A percentile compares a stretch with the other conserved stretches of the same genome.
Evolutionary conservation across 2,329 filamentous ascomycete genomes (phyloP).

Genomic region (Penicillium corylophilum): DNA sequence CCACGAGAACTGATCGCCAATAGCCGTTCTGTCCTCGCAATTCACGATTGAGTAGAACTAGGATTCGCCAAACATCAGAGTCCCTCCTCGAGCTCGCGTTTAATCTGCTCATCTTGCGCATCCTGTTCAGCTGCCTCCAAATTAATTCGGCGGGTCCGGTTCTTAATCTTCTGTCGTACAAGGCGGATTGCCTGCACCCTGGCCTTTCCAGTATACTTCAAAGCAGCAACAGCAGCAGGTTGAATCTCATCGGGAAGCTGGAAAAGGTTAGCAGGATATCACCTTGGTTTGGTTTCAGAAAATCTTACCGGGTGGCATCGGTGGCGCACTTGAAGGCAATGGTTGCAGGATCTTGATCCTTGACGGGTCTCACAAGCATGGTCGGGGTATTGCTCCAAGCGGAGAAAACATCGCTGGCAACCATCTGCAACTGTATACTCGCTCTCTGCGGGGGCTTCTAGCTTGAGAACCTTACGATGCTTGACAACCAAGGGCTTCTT

Average conservation of each 20-base stretch:
- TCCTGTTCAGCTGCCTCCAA: neutral
- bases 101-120: neutral
- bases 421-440: neutral
- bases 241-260: neutral
- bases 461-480: neutral
- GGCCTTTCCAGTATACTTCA: neutral
- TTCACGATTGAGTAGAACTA: neutral
- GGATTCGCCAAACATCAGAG: neutral
- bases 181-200: neutral
- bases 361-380: neutral
- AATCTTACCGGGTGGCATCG: slow-evolving; percentile 1
- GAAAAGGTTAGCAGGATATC: neutral
- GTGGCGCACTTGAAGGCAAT: neutral
- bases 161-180: neutral
- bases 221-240: neutral
- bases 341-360: neutral
- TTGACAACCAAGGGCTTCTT: neutral
- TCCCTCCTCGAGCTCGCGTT: neutral
- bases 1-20: neutral
- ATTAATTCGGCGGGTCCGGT: neutral
- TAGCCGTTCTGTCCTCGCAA: neutral
- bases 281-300: neutral
- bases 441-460: neutral
- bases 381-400: neutral
- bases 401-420: slow-evolving; percentile 12